Evolutionary conservation across 139 green algal species (phyloP).

Genomic region (Picochlorum sp.): DNA sequence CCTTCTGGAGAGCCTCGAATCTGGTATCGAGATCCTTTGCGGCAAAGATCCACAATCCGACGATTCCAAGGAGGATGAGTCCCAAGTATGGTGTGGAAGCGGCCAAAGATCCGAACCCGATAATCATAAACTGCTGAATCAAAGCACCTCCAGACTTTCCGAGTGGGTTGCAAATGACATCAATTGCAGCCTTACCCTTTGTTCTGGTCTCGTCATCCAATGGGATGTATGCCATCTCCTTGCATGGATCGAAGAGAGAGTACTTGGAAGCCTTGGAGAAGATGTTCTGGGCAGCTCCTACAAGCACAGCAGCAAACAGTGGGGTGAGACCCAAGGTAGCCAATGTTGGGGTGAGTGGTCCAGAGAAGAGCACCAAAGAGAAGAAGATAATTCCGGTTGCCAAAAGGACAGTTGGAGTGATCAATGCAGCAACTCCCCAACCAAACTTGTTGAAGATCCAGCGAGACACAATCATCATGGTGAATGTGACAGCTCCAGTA

Average conservation of each 20-base stretch:
- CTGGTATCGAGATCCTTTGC: conserved; percentile 43
- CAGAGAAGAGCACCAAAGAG: conserved; percentile 78
- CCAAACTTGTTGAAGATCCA: conserved; percentile 94
- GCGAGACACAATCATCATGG: conserved; percentile 92
- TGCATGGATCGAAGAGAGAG: conserved; percentile 98
- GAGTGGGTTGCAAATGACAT: conserved; percentile 99
- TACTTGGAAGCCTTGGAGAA: conserved; percentile 98
- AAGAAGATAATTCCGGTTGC: conserved; percentile 95
- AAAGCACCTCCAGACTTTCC: conserved; percentile 96
- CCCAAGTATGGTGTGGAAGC: conserved; percentile 95
- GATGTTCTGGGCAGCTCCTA: conserved; percentile 96
- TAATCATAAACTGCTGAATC: conserved; percentile 98
- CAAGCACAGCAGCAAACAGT: conserved; percentile 89
- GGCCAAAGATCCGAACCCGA: conserved; percentile 92
- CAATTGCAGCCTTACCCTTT: conserved; percentile 99
- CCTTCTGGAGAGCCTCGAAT: conserved; percentile 18
- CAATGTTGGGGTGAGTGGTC: conserved; percentile 66
- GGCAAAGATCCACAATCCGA: conserved; percentile 81
- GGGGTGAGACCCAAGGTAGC: conserved; percentile 80
- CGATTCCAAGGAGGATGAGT: conserved; percentile 83
- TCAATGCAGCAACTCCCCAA: conserved; percentile 90
- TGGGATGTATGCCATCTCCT: conserved; percentile 99
- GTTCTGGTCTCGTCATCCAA: conserved; percentile 85
- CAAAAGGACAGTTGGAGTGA: conserved; percentile 94
- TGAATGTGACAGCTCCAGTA: conserved; percentile 86